Percentiles rank a stretch among this genome's conserved stretches.
phyloP scores from a whole-genome alignment of 2,329 filamentous ascomycete species.

The Ophiocordyceps australis region DNA sequence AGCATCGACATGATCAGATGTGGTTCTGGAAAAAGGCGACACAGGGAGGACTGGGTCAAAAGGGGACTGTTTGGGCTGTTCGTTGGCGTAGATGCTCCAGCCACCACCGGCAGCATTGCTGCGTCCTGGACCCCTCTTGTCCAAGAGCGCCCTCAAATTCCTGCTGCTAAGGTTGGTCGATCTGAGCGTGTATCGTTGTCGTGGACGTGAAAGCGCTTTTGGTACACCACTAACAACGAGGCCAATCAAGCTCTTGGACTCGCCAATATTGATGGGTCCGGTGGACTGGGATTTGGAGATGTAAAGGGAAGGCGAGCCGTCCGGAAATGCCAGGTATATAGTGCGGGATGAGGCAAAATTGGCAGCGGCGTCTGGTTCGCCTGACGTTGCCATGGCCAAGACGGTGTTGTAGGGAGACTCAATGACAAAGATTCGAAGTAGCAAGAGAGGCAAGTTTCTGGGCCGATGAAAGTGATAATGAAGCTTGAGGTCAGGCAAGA shows the following conservation, averaged over 20 bases:
- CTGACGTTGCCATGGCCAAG: conserved; percentile 20
- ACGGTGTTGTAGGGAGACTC: conserved; percentile 63
- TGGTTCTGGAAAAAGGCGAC: conserved; percentile 21
- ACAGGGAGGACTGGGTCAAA: conserved; percentile 31
- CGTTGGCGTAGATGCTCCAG: conserved; percentile 63
- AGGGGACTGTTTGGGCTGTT: conserved; percentile 32
- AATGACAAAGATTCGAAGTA: conserved; percentile 63
- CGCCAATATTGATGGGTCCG: conserved; percentile 22
- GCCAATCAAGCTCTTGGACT: conserved; percentile 46
- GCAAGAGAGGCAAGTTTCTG: conserved; percentile 45
- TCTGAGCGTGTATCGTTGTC: conserved; percentile 52
- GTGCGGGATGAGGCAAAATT: conserved; percentile 49
- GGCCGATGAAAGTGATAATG: conserved; percentile 70
- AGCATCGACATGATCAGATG: conserved; percentile 9
- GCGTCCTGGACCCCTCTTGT: conserved; percentile 49
- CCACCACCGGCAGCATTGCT: conserved; percentile 58
- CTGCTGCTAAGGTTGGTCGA: conserved; percentile 51
- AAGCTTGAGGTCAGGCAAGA: conserved; percentile 64
- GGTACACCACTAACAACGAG: conserved; percentile 65
- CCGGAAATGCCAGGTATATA: conserved; percentile 68
- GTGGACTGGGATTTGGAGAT: conserved; percentile 32
- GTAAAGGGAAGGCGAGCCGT: conserved; percentile 62
- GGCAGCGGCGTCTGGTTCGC: conserved; percentile 14
- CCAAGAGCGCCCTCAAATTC: conserved; percentile 51
- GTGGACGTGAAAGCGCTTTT: conserved; percentile 60